Conservation (phyloP, 352 stramenopile species). For the Porosira glacialis region DNA sequence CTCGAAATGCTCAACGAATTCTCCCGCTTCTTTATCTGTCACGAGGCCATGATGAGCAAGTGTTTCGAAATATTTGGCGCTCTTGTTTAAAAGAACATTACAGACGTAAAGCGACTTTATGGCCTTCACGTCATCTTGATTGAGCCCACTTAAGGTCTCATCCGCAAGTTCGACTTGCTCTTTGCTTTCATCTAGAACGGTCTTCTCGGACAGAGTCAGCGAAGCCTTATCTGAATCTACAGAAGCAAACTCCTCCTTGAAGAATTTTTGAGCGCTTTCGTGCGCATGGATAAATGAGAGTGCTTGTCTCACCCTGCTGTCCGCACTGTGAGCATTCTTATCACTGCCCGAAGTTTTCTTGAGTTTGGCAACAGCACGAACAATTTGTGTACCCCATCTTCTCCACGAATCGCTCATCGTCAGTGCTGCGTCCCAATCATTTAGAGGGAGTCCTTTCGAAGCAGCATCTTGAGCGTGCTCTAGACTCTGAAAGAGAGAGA, state of each 20-base stretch:
- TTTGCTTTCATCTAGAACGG: conserved; percentile 46
- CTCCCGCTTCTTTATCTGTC: conserved; percentile 23
- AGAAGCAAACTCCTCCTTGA: conserved; percentile 28
- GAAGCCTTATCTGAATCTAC: conserved; percentile 6
- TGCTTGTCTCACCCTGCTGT: conserved; percentile 11
- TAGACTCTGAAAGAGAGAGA: conserved; percentile 57
- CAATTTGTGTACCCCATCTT: neutral
- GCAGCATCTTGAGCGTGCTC: conserved; percentile 52
- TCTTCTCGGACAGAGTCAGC: conserved; percentile 47
- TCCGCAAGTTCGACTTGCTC: conserved; percentile 21
- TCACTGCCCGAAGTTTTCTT: conserved; percentile 3
- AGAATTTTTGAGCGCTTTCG: conserved; percentile 30
- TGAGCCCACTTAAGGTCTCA: conserved; percentile 9
- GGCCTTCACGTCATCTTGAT: conserved; percentile 21
- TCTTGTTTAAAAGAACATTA: conserved; percentile 23
- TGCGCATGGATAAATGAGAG: conserved; percentile 30
- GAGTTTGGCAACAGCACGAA: neutral
- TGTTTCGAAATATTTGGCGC: conserved; percentile 23
- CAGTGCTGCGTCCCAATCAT: conserved; percentile 52
- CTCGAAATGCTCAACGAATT: conserved; percentile 9
- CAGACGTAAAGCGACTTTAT: conserved; percentile 34
- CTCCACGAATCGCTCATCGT: neutral
- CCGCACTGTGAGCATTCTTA: conserved; percentile 17
- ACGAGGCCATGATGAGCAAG: conserved; percentile 17
- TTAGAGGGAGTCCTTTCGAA: conserved; percentile 39